Evolutionary conservation across 2,329 filamentous ascomycete genomes (phyloP).

Genomic region (Colletotrichum scovillei): DNA sequence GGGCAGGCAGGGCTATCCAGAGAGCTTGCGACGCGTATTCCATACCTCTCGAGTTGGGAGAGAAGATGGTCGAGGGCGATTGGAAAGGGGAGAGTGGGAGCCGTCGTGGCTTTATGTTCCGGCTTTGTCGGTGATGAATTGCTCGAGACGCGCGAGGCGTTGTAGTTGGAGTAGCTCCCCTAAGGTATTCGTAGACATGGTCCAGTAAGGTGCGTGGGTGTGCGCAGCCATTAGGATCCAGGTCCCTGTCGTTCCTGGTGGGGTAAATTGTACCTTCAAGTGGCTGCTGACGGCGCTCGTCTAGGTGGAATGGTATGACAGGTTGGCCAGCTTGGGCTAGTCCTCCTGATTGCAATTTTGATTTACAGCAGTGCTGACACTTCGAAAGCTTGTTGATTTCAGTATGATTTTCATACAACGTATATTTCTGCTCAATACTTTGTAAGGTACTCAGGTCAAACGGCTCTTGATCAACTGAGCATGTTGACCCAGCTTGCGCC

Average conservation of each 20-base stretch:
- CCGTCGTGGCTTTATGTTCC: neutral
- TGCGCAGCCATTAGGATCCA: neutral
- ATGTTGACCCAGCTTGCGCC: neutral
- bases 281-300: neutral
- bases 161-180: no score
- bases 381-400: neutral
- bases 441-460: no score
- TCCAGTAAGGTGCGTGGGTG: neutral
- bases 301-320: neutral
- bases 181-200: no score
- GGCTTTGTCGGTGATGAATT: neutral
- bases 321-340: neutral
- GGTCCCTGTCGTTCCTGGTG: neutral
- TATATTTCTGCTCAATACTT: neutral
- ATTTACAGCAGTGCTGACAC: neutral
- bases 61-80: neutral
- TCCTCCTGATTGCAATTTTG: neutral
- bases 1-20: conserved; percentile 61
- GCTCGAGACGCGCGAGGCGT: neutral
- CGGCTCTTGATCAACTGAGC: neutral
- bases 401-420: neutral
- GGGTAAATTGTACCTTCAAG: neutral
- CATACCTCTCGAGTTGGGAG: neutral
- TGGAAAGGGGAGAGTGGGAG: neutral
- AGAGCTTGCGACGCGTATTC: conserved; percentile 50